A percentile compares a stretch with the other conserved stretches of the same genome.
Evolutionary conservation across 2,329 filamentous ascomycete genomes (phyloP).

Genomic region (Hymenoscyphus linearis): DNA sequence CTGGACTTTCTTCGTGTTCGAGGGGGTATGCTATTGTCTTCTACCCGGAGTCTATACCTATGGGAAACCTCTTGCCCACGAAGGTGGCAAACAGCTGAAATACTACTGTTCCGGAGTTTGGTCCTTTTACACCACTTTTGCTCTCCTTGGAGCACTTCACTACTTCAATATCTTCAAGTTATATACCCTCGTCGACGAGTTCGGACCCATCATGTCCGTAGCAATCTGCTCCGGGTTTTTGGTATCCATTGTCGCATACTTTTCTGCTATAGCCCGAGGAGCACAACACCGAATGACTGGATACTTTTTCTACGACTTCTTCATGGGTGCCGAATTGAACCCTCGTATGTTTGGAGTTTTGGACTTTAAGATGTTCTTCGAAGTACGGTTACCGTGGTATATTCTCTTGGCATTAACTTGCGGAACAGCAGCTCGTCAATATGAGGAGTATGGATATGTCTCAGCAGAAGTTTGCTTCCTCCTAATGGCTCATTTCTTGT

Average conservation of each 20-base stretch:
- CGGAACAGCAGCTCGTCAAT: conserved; percentile 74
- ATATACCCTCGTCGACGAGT: conserved; percentile 91
- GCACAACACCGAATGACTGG: conserved; percentile 90
- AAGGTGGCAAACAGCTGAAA: conserved; percentile 75
- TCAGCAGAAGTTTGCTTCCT: conserved; percentile 80
- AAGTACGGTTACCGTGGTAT: conserved; percentile 89
- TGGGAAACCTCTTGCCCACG: conserved; percentile 81
- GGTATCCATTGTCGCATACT: conserved; percentile 77
- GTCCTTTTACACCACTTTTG: conserved; percentile 84
- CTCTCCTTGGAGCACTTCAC: conserved; percentile 66
- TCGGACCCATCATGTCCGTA: conserved; percentile 87
- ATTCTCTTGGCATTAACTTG: conserved; percentile 76
- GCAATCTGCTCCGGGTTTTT: conserved; percentile 87
- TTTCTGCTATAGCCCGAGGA: conserved; percentile 75
- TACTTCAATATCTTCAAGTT: conserved; percentile 80
- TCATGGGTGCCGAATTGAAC: conserved; percentile 85
- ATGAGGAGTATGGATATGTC: conserved; percentile 79
- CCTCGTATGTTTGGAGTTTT: conserved; percentile 78
- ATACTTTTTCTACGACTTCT: conserved; percentile 76
- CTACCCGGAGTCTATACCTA: conserved; percentile 84
- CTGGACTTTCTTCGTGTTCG: conserved; percentile 86
- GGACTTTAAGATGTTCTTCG: conserved; percentile 95
- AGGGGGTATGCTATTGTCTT: conserved; percentile 75
- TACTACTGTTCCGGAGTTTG: conserved; percentile 93
- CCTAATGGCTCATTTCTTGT: conserved; percentile 84